Evolutionary conservation across 129 eudicot genomes (phyloP), one percentile per base, ranked within the genome.

Genomic region (Deinandra increscens): DNA sequence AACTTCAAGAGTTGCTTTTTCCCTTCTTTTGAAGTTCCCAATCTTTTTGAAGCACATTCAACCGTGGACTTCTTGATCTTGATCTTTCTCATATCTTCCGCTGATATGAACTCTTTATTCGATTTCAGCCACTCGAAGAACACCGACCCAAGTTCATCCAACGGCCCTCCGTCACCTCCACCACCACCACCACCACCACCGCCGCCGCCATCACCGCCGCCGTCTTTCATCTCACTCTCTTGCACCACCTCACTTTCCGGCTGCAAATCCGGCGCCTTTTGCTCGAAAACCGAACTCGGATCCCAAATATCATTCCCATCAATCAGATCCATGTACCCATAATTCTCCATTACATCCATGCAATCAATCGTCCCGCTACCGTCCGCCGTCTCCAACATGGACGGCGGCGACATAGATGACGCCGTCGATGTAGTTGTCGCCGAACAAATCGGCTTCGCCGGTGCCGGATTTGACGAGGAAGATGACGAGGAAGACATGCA

Each of bases 111-210:
- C n/a, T 89, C 93, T 39, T 81, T 89, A 68, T 93, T 89, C 2
- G 85, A 80, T 85, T 89, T 93, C 34, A 93, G 50, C 99, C 99
- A 93, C 67, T 93, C 96, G 45, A 93, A 89, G 46, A 93, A 93
- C 81, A 89, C 78, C 41, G 23, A 48, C 1, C 87, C 91, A 7
- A 93, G 78, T 33, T 93, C 99, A 70, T 85, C 85, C 19, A 81
- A 54, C 39, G 55, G 26, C 6, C 74, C 80, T 8, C 45, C 78
- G 2, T 45, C 79, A 7, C 78, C 78, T 3, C 29, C 62, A 7
- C 37, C 65, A 15, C 45, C 26, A 20, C 71, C 80, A 26, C 31
- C 31, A 4, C 64, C 78, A 20, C 33, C 60, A 1, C 26, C 55
- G 4, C 17, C 51, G 44, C 71, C 80, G 3, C 31, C 31, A 4